A percentile compares a stretch with the other conserved stretches of the same genome.
These are phyloP conservation scores for Sporothrix variecibatus DNA, from an alignment of 2,329 filamentous ascomycete species.

Conservation along the genomic window DNA sequence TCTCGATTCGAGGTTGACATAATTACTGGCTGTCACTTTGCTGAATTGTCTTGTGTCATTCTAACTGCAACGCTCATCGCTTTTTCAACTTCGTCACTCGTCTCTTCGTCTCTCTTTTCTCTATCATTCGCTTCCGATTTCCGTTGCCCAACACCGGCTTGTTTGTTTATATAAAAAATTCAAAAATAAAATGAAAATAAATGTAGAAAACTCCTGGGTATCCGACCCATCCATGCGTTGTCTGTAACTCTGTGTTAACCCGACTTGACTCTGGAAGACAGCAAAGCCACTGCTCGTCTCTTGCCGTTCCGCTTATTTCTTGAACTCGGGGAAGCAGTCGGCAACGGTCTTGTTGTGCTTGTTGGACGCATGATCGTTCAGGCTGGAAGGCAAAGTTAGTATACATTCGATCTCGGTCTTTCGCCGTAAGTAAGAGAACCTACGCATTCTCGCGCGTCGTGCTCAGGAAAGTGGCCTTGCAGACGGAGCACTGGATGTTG, in stretches of 20 bases:
- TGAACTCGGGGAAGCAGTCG: conserved; percentile 68
- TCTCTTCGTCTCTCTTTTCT: background rate
- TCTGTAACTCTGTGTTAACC: background rate
- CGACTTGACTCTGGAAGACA: background rate
- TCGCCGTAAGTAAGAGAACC: conserved; percentile 32
- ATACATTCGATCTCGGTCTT: background rate
- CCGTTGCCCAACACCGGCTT: conserved; percentile 3
- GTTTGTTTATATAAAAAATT: background rate
- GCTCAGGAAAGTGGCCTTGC: conserved; percentile 78
- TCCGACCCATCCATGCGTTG: conserved; percentile 19
- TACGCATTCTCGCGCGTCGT: conserved; percentile 73
- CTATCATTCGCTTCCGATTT: background rate
- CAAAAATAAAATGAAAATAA: background rate
- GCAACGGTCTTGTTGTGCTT: conserved; percentile 73
- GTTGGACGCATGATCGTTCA: conserved; percentile 71
- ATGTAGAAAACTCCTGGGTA: conserved; percentile 24
- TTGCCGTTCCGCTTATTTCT: conserved; percentile 29
- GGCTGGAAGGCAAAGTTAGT: conserved; percentile 44
- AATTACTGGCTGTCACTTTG: background rate
- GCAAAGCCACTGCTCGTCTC: background rate
- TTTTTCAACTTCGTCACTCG: background rate
- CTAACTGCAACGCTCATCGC: conserved; percentile 1
- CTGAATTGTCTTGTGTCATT: background rate
- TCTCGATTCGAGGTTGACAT: background rate
- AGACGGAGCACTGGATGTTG: conserved; percentile 74